A percentile compares a stretch with the other conserved stretches of the same genome.
Conservation (phyloP, 2,329 filamentous ascomycete species). For the Emergomyces pasteurianus region DNA sequence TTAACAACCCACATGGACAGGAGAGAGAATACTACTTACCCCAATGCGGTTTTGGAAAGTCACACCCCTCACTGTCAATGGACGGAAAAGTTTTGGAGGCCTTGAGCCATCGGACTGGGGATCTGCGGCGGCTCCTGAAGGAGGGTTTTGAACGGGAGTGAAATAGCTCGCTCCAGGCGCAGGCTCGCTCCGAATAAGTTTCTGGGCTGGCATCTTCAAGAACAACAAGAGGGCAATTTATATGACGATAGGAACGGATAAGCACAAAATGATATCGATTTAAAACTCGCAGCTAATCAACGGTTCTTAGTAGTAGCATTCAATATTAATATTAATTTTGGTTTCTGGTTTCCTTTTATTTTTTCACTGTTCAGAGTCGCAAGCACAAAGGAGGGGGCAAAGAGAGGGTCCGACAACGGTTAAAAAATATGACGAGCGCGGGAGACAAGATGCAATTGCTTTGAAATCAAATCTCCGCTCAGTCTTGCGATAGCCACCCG, state of each 20-base stretch:
- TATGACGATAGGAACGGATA: no score
- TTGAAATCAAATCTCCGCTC: neutral
- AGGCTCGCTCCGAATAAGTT: constrained; percentile 18
- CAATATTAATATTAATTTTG: no score
- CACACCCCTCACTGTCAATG: constrained; percentile 45
- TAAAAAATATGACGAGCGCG: neutral
- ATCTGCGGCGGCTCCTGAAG: constrained; percentile 26
- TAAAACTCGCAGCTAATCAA: no score
- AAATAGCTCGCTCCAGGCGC: constrained; percentile 24
- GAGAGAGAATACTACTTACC: constrained; percentile 18
- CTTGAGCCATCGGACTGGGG: constrained; percentile 30
- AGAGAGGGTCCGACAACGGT: neutral
- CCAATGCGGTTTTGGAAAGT: constrained; percentile 57
- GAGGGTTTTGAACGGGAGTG: constrained; percentile 25
- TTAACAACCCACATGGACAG: neutral
- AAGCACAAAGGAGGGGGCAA: no score
- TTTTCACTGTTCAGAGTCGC: neutral
- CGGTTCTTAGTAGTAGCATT: no score
- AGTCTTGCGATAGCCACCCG: neutral
- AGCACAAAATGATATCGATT: no score
- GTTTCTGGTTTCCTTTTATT: no score
- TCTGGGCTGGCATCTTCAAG: neutral
- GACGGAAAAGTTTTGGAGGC: constrained; percentile 46
- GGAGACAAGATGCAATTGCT: neutral
- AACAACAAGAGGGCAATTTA: neutral